Evolutionary conservation across 805 yeast genomes (phyloP).

Genomic region (Suhomyces pyralidae): DNA sequence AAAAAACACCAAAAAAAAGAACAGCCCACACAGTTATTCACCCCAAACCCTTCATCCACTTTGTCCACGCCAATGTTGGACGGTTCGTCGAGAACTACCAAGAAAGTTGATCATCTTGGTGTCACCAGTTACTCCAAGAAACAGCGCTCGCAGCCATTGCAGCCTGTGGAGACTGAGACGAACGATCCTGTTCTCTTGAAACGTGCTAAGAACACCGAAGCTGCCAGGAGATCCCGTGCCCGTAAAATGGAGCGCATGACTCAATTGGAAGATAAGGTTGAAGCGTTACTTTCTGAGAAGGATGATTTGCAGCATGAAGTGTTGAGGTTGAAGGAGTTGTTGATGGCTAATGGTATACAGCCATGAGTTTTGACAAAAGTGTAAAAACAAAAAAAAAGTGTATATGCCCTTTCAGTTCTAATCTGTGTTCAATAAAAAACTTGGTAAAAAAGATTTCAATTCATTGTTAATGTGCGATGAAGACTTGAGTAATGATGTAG

Average conservation of each 20-base stretch:
- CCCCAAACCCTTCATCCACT: conserved; percentile 30
- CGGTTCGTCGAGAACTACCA: conserved; percentile 8
- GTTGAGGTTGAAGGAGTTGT: conserved; percentile 50
- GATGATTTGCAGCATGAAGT: conserved; percentile 62
- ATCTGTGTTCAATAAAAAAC: conserved; percentile 1
- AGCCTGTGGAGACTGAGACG: conserved; percentile 59
- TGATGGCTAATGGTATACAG: conserved; percentile 21
- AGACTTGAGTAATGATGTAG: too few species aligned
- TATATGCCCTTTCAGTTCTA: conserved; percentile 2
- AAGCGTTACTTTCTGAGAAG: conserved; percentile 58
- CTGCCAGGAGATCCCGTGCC: conserved; percentile 93
- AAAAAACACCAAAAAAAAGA: conserved; percentile 7
- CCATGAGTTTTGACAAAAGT: background rate
- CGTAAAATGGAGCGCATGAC: conserved; percentile 85
- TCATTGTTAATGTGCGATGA: too few species aligned
- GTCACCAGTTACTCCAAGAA: conserved; percentile 75
- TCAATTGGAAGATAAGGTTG: conserved; percentile 78
- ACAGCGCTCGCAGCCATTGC: conserved; percentile 67
- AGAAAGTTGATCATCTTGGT: conserved; percentile 67
- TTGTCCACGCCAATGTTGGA: conserved; percentile 34
- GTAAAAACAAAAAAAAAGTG: conserved; percentile 4
- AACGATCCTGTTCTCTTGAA: conserved; percentile 72
- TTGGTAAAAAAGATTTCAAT: too few species aligned
- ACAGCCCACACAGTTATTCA: conserved; percentile 20
- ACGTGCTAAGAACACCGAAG: conserved; percentile 97